Evolutionary conservation across 2,329 filamentous ascomycete genomes (phyloP), one percentile per base, ranked within the genome.

Genomic region (Penicillium sumatraense): DNA sequence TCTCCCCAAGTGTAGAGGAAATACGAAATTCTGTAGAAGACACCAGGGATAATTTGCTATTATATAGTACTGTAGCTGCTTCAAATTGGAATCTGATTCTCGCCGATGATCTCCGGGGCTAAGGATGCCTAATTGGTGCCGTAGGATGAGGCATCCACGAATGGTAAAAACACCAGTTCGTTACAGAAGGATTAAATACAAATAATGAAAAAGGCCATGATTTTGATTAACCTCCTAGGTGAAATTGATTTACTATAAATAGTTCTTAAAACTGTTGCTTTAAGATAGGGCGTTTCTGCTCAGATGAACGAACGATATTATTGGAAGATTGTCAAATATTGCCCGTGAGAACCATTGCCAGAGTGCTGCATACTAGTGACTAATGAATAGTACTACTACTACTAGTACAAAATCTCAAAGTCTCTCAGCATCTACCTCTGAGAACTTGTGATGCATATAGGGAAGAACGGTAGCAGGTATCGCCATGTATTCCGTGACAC

Each of bases 221-320:
- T 23, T 14, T 31, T 20, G 10, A 20, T 56, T 8, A 54, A 51
- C 29, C 42, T 63, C 9, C n/a, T 59, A 3, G 56, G 54, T 8
- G 56, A 59, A 11, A 44, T 63, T 11, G 61, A 61, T 29, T 63
- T 51, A 13, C 47, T 61, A 4, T 56, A 59, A 21, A 48, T 58
- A 0, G 48, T 53, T 29, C 41, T 63, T n/a, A 50, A 49, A 23
- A 63, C 59, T 18, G 44, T 58, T 14, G 52, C 54, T 1, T 61
- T 56, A 1, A 33, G 51, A 2, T 63, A 57, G 59, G 49, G 53
- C 9, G 38, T 61, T 23, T 61, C 61, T 8, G 40, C 27, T 5
- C 54, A 59, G 18, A 61, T 59, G 59, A 44, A 49, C n/a, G n/a
- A n/a, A n/a, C 1, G 44, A 58, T 38, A 40, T 54, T 11, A 50